Percentiles rank a stretch among this genome's conserved stretches.
phyloP scores from a whole-genome alignment of 2,329 filamentous ascomycete species.

The Nigrospora osmanthi region DNA sequence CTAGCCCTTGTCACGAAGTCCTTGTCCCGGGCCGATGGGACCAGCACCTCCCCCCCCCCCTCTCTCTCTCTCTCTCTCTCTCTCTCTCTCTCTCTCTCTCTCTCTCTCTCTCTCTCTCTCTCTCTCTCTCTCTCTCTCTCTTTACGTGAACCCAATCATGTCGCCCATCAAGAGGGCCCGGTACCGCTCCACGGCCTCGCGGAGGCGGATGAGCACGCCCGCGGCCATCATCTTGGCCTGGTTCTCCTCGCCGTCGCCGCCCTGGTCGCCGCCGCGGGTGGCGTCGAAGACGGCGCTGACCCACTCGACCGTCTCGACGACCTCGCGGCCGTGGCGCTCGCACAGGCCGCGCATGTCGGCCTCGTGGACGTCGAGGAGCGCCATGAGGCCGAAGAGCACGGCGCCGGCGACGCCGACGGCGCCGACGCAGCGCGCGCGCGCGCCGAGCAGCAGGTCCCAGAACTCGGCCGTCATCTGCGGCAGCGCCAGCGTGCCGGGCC shows the following conservation, averaged over 20 bases:
- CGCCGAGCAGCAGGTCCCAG: slow-evolving; percentile 69
- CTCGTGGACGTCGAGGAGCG: slow-evolving; percentile 74
- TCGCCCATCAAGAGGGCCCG: slow-evolving; percentile 71
- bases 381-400: slow-evolving; percentile 70
- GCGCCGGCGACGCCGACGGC: slow-evolving; percentile 65
- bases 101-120: no score
- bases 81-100: no score
- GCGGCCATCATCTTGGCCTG: slow-evolving; percentile 73
- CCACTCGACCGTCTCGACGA: slow-evolving; percentile 87
- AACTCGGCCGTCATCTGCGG: slow-evolving; percentile 77
- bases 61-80: no score
- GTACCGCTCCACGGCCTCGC: slow-evolving; percentile 77
- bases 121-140: no score
- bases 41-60: no score
- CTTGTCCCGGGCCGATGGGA: no score
- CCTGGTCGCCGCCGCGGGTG: slow-evolving; percentile 35
- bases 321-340: slow-evolving; percentile 62
- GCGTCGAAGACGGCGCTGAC: slow-evolving; percentile 66
- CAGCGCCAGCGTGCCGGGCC: slow-evolving; percentile 68
- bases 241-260: slow-evolving; percentile 60
- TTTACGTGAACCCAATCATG: slow-evolving; percentile 33
- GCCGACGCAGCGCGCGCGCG: slow-evolving; percentile 50
- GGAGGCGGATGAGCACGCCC: slow-evolving; percentile 66
- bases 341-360: slow-evolving; percentile 65
- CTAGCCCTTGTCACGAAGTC: no score